phyloP scores from a whole-genome alignment of 2,329 filamentous ascomycete species.

The Aspergillus clavatus region DNA sequence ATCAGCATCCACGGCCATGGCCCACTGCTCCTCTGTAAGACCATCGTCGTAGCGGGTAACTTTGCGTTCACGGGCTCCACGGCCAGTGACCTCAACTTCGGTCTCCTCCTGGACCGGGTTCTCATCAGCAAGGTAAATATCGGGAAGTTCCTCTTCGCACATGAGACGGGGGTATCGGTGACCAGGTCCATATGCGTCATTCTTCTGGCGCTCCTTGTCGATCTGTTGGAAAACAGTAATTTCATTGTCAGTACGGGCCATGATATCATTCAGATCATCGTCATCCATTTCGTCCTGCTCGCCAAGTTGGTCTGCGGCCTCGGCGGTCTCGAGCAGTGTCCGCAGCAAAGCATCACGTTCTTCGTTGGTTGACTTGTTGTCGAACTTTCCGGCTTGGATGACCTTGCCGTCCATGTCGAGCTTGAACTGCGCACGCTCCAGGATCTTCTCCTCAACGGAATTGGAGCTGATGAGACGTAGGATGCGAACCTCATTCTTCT shows the following conservation, averaged over 20 bases:
- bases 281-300: conserved; percentile 98
- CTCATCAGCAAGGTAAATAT: conserved; percentile 87
- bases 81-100: conserved; percentile 69
- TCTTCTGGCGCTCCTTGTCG: conserved; percentile 66
- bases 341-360: conserved; percentile 96
- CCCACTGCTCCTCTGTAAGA: conserved; percentile 97
- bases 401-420: conserved; percentile 99
- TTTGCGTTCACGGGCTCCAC: conserved; percentile 90
- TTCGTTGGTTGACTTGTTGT: conserved; percentile 98
- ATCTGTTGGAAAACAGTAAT: conserved; percentile 72
- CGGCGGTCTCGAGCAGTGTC: conserved; percentile 79
- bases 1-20: conserved; percentile 94
- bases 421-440: conserved; percentile 95
- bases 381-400: conserved; percentile 98
- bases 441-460: conserved; percentile 96
- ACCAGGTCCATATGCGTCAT: conserved; percentile 65
- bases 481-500: conserved; percentile 99
- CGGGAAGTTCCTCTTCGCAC: conserved; percentile 80
- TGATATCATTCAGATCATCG: conserved; percentile 90
- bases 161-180: conserved; percentile 74
- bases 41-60: conserved; percentile 95
- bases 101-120: conserved; percentile 74
- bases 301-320: conserved; percentile 63
- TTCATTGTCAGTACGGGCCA: conserved; percentile 83
- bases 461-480: conserved; percentile 92